phyloP scores from a whole-genome alignment of 1,284 basidiomycete species.

The Malassezia psittaci region DNA sequence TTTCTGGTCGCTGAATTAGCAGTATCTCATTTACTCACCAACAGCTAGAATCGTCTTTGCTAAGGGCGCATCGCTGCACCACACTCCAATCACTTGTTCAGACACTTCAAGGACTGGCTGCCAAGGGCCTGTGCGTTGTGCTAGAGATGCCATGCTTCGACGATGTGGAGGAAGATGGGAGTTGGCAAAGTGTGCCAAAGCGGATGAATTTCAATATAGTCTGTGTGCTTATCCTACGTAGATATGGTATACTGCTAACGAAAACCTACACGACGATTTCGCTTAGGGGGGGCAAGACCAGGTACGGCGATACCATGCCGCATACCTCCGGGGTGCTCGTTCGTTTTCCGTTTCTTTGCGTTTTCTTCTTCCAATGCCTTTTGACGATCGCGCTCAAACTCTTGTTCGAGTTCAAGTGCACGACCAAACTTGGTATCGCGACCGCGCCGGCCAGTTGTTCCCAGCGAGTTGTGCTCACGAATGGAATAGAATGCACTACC shows the following conservation, averaged over 20 bases:
- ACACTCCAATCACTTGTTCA: conserved; percentile 5
- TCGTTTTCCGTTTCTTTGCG: conserved; percentile 8
- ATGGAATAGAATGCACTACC: conserved; percentile 83
- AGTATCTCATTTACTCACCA: background rate
- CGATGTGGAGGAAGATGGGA: background rate
- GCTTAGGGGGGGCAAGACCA: conserved; percentile 3
- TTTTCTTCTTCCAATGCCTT: conserved; percentile 10
- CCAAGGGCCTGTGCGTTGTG: conserved; percentile 10
- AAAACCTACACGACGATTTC: conserved; percentile 7
- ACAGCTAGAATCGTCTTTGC: conserved; percentile 9
- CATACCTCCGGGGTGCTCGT: background rate
- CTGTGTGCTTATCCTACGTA: too few species aligned
- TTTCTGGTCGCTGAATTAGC: conserved; percentile 4
- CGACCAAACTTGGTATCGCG: conserved; percentile 74
- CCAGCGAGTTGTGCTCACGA: conserved; percentile 64
- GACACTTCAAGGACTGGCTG: conserved; percentile 8
- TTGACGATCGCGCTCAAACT: conserved; percentile 36
- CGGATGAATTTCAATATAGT: too few species aligned
- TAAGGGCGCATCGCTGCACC: conserved; percentile 13
- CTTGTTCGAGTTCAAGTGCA: conserved; percentile 67
- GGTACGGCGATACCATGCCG: conserved; percentile 12
- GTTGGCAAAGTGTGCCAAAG: background rate
- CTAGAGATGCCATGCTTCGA: conserved; percentile 5
- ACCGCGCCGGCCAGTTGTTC: conserved; percentile 56
- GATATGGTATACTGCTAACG: background rate